phyloP scores from a whole-genome alignment of 768 basidiomycete genomes.

The button mushroom (Agaricus bisporus) region DNA sequence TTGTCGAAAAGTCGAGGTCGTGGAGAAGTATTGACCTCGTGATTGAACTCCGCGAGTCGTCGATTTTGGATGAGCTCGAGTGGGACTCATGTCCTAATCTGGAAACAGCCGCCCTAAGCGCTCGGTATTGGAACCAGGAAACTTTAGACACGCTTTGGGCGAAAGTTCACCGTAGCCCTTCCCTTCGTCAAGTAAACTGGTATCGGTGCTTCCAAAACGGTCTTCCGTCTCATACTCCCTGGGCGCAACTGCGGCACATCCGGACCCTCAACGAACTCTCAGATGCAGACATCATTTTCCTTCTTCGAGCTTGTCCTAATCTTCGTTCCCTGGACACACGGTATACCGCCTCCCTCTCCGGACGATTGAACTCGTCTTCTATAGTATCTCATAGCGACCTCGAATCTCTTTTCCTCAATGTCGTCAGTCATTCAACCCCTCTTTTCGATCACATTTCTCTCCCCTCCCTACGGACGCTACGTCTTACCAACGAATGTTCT shows the following conservation, averaged over 20 bases:
- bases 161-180: not conserved
- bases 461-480: not conserved
- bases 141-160: slow-evolving; percentile 1
- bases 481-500: not conserved
- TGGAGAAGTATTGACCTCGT: slow-evolving; percentile 7
- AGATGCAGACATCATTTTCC: slow-evolving; percentile 1
- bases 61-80: not conserved
- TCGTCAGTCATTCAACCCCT: not conserved
- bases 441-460: slow-evolving; percentile 2
- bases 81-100: not conserved
- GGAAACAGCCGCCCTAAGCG: not conserved
- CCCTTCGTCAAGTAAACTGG: not conserved
- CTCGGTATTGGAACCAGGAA: not conserved
- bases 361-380: not conserved
- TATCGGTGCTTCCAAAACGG: not conserved
- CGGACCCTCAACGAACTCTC: not conserved
- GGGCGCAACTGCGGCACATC: slow-evolving; percentile 3
- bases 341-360: not conserved
- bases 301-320: slow-evolving; percentile 4
- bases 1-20: not conserved
- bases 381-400: not conserved
- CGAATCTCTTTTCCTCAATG: not conserved
- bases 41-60: not conserved
- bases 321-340: not conserved
- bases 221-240: not conserved